Base-by-base conservation (phyloP, 2,329 filamentous ascomycete genomes). In the Tympanopsis confertula region DNA sequence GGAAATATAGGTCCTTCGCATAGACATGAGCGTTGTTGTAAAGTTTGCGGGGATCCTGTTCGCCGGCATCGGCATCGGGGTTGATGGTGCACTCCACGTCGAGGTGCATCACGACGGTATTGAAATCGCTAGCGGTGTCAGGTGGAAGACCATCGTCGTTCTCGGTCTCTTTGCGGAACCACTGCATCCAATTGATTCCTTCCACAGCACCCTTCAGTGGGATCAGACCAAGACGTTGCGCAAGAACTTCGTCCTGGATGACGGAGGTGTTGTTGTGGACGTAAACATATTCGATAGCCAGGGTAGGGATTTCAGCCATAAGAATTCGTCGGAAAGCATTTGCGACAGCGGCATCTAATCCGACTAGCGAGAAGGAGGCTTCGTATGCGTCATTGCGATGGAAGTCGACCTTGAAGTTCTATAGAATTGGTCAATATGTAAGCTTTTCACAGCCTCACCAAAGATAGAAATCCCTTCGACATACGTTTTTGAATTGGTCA, bases 261-360 rank as follows among this genome's bases (percentile, higher is more conserved):
- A 98, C 87, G 4, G 86, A 94, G 37, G 89, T 96, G 68, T 98
- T 98, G 68, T 95, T 93, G 56, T 86, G 75, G 45, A 96, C 79
- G 63, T 83, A 98, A 55, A 94, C 86, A 44, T 78, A 81, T 68
- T 98, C 91, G 52, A 98, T 88, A 47, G 93, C 91, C 35, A 98
- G 73, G 2, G 87, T 91, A 14, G 89, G 87, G 38, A 98, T 84
- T 66, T 98, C 93, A 48, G 89, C 75, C 58, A 98, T 82, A 51
- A 96, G 73, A 51, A 96, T 96, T 50, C 91, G 86, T 43, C 91
- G 87, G 68, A 96, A 94, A 53, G 93, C 91, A 58, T 98, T 98
- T 53, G 91, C 86, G 55, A 98, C 78, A 39, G 86, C 81, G 52
- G 91, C 87, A 57, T 98, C 91, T 50, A 95, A 65, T 48, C 89